These are phyloP conservation scores for Botrytis fragariae DNA, from an alignment of 2,329 filamentous ascomycete genomes.

Conservation along the genomic window DNA sequence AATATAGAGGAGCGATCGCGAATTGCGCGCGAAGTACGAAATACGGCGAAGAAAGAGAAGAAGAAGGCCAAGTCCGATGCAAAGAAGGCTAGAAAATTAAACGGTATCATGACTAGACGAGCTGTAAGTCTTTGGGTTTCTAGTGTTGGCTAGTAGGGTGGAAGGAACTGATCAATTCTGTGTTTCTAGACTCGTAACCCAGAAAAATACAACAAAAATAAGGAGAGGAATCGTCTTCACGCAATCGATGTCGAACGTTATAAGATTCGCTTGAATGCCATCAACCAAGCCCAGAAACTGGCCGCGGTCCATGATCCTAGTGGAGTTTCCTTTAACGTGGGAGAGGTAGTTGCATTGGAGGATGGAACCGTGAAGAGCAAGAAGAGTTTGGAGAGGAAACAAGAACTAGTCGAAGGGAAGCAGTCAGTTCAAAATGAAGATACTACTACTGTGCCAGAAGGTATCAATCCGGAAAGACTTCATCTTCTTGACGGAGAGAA, in stretches of 20 bases:
- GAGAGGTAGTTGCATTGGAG: conserved; percentile 32
- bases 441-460: conserved; percentile 8
- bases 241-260: conserved; percentile 37
- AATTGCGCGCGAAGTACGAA: conserved; percentile 29
- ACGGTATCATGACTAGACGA: conserved; percentile 31
- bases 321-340: conserved; percentile 38
- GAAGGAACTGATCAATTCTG: conserved; percentile 5
- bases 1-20: conserved; percentile 30
- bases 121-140: conserved; percentile 22
- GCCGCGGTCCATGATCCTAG: conserved; percentile 38
- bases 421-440: conserved; percentile 6
- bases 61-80: conserved; percentile 35
- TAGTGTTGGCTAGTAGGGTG: background rate
- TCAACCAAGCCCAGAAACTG: conserved; percentile 36
- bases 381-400: conserved; percentile 19
- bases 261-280: conserved; percentile 36
- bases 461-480: conserved; percentile 21
- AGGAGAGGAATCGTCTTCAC: conserved; percentile 38
- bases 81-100: conserved; percentile 32
- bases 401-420: conserved; percentile 23
- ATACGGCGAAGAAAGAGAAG: conserved; percentile 31
- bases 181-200: conserved; percentile 35
- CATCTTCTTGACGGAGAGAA: conserved; percentile 20
- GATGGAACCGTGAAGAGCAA: conserved; percentile 36
- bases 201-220: conserved; percentile 40